phyloP scores from a whole-genome alignment of 192 early-diverging fungal genomes.

The Coemansia sp. region DNA sequence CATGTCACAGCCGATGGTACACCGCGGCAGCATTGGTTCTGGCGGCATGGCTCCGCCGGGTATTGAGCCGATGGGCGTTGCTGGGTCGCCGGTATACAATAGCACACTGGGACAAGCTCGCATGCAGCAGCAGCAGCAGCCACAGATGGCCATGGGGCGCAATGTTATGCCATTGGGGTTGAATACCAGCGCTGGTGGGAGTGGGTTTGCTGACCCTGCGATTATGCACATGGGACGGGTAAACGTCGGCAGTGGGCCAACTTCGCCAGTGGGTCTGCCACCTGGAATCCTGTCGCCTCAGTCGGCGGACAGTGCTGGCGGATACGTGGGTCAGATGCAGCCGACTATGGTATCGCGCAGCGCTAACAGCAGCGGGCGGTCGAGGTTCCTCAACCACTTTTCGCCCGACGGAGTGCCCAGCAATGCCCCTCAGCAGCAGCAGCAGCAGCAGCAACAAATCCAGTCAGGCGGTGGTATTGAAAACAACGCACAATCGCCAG shows the following conservation, averaged over 20 bases:
- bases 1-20: slow-evolving; percentile 13
- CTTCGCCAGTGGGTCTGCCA: slow-evolving; percentile 28
- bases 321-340: slow-evolving; percentile 11
- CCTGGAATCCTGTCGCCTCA: slow-evolving; percentile 41
- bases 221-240: slow-evolving; percentile 39
- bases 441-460: not conserved
- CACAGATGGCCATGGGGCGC: not conserved
- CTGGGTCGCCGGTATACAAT: slow-evolving; percentile 14
- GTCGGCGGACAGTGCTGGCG: not conserved
- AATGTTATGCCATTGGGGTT: not conserved
- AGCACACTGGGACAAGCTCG: not conserved
- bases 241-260: slow-evolving; percentile 9
- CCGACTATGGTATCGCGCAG: slow-evolving; percentile 46
- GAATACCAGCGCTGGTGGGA: not conserved
- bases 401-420: slow-evolving; percentile 9
- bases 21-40: slow-evolving; percentile 11
- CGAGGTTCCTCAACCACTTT: slow-evolving; percentile 54
- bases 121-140: slow-evolving; percentile 18
- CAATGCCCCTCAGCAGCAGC: slow-evolving; percentile 6
- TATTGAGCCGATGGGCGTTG: slow-evolving; percentile 6
- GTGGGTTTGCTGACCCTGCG: slow-evolving; percentile 44
- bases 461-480: not conserved
- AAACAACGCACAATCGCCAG: slow-evolving; percentile 16
- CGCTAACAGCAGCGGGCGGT: slow-evolving; percentile 52
- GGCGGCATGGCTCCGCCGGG: slow-evolving; percentile 14